Base-by-base conservation (phyloP, 768 basidiomycete genomes). In the Termitomyces sp. region DNA sequence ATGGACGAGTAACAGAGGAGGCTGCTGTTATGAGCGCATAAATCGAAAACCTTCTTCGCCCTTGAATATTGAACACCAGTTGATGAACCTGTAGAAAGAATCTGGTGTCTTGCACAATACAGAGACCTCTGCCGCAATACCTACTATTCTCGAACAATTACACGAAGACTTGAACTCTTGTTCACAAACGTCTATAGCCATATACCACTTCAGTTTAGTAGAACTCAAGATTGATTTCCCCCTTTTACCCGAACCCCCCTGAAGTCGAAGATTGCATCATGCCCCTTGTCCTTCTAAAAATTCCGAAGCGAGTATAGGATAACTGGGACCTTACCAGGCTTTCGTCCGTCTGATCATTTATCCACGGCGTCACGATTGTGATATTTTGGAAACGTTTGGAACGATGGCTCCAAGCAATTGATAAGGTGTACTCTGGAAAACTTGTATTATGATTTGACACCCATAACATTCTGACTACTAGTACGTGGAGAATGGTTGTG, bases 131-230 rank as follows among this genome's bases (percentile, higher is more conserved):
- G 75, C 81, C 37, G 80, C 84, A 3, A 81, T 94, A 33, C 82
- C 88, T 66, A 82, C 88, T 16, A 92, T 98, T 52, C 82, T 98
- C 22, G 96, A 99, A 72, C 95, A 98, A 66, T 79, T 99, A 1
- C 98, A 94, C 64, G 95, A 98, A 66, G 97, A 99, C 65, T 74
- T 99, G 64, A 98, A 98, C 71, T 95, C 94, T 8, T 98, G 96
- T 73, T 94, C 93, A 0, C 96, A 98, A 73, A 94, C 96, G 1
- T 93, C 91, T 2, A 95, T 99, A 54, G 80, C 83, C 2, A 86
- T 98, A 62, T 91, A 97, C 70, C 82, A 83, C 45, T 94, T 94
- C 77, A 97, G 95, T 68, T 92, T 93, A 2, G 89, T 98, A 55
- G 95, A 98, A 68, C 72, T 99, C 62, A 95, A 96, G 70, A 90